A percentile compares a stretch with the other conserved stretches of the same genome.
Evolutionary conservation across 306 rosid genomes (phyloP).

Genomic region (Medicago ruthenica): DNA sequence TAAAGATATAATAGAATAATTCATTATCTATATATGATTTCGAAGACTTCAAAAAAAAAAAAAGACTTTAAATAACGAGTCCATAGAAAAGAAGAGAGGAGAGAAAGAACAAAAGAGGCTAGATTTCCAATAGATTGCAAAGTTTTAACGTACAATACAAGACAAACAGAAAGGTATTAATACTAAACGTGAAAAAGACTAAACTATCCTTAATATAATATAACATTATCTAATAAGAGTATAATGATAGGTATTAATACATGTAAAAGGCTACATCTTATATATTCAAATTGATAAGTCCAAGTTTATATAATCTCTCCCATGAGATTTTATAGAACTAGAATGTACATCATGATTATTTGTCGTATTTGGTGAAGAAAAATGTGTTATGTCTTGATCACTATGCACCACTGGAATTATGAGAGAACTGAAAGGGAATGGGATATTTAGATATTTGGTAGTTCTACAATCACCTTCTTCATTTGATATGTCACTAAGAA

Average conservation of each 20-base stretch:
- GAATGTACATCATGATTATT: constrained; percentile 37
- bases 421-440: constrained; percentile 45
- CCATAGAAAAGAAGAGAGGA: background rate
- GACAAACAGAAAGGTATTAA: background rate
- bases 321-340: constrained; percentile 41
- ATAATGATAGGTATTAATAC: background rate
- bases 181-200: background rate
- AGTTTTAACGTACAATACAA: background rate
- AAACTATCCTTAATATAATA: background rate
- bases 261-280: background rate
- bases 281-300: constrained; percentile 63
- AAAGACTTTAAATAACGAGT: background rate
- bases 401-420: constrained; percentile 20
- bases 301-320: constrained; percentile 53
- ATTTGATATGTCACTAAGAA: constrained; percentile 40
- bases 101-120: background rate
- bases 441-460: constrained; percentile 49
- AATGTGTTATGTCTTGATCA: constrained; percentile 33
- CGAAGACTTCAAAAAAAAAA: too few species aligned
- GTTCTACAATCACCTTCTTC: constrained; percentile 32
- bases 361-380: constrained; percentile 30
- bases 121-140: background rate
- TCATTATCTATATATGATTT: too few species aligned
- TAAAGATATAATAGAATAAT: too few species aligned
- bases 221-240: background rate